phyloP scores from a whole-genome alignment of 768 basidiomycete species.

The Rhodotorula kratochvilovae region DNA sequence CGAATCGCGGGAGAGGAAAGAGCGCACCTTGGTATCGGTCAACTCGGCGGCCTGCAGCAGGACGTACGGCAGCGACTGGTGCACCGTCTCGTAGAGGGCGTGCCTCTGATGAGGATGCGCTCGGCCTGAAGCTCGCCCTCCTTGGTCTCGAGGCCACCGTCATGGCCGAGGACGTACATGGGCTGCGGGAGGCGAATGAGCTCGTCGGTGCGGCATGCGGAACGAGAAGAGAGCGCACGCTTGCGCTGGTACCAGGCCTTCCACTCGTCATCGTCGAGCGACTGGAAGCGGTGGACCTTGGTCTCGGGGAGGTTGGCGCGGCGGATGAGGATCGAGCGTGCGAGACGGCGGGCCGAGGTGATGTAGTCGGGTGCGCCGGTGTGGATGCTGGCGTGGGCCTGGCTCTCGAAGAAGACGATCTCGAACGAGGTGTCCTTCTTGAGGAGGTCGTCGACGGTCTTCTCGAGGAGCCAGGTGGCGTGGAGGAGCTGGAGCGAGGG shows the following conservation, averaged over 20 bases:
- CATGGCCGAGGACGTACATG: slow-evolving; percentile 63
- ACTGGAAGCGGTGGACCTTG: slow-evolving; percentile 53
- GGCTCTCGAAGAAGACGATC: slow-evolving; percentile 62
- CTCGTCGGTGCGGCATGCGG: background rate
- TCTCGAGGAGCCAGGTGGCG: slow-evolving; percentile 58
- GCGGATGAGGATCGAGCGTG: slow-evolving; percentile 55
- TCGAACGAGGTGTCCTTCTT: slow-evolving; percentile 59
- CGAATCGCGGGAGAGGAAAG: background rate
- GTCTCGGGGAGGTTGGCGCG: slow-evolving; percentile 53
- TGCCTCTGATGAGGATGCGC: slow-evolving; percentile 54
- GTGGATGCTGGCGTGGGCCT: slow-evolving; percentile 51
- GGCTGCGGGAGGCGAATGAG: slow-evolving; percentile 52
- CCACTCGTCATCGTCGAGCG: slow-evolving; percentile 56
- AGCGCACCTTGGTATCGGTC: slow-evolving; percentile 60
- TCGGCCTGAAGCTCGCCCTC: slow-evolving; percentile 36
- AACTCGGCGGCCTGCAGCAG: slow-evolving; percentile 58
- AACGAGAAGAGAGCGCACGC: slow-evolving; percentile 47
- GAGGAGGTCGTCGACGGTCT: slow-evolving; percentile 54
- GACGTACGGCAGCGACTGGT: slow-evolving; percentile 55
- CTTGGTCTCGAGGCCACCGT: slow-evolving; percentile 51
- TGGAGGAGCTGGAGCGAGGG: slow-evolving; percentile 62
- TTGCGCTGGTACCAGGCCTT: slow-evolving; percentile 49
- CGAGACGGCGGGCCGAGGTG: slow-evolving; percentile 54
- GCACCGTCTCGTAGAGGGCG: slow-evolving; percentile 55
- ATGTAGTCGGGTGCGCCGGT: slow-evolving; percentile 49